Evolutionary conservation across 345 rosid species (phyloP).

Genomic region (Gossypioides kirkii): DNA sequence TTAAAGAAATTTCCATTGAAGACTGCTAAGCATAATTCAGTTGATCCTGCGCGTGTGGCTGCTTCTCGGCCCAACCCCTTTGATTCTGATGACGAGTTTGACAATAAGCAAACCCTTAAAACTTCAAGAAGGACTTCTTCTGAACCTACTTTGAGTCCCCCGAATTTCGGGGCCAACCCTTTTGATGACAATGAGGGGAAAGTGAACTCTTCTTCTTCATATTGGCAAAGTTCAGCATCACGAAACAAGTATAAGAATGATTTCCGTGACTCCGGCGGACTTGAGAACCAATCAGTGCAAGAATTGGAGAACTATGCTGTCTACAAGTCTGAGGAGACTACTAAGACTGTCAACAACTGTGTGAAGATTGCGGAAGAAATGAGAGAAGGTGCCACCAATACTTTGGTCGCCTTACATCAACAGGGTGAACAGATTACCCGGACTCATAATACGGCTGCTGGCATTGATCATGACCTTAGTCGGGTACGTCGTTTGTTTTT

Average conservation of each 20-base stretch:
- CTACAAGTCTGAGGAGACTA: constrained; percentile 92
- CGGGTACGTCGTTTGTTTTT: constrained; percentile 51
- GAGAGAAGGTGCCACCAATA: constrained; percentile 71
- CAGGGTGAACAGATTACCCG: constrained; percentile 89
- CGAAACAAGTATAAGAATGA: constrained; percentile 65
- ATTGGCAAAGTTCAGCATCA: constrained; percentile 32
- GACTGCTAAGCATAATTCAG: constrained; percentile 47
- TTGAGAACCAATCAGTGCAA: constrained; percentile 83
- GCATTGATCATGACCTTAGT: constrained; percentile 82
- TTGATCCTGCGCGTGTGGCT: constrained; percentile 32
- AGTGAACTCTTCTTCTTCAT: constrained; percentile 34
- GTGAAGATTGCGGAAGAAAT: constrained; percentile 89
- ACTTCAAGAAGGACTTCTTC: constrained; percentile 52
- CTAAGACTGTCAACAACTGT: constrained; percentile 71
- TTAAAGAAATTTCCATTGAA: constrained; percentile 64
- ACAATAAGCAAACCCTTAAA: constrained; percentile 42
- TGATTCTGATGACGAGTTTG: constrained; percentile 67
- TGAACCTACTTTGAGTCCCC: constrained; percentile 42
- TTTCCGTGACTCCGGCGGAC: constrained; percentile 76
- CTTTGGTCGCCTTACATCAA: constrained; percentile 72
- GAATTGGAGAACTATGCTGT: constrained; percentile 81
- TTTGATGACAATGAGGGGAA: constrained; percentile 42
- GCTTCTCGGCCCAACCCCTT: constrained; percentile 62
- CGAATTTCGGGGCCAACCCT: constrained; percentile 40
- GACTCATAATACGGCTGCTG: constrained; percentile 65